These are phyloP conservation scores for Aspergillus sp. DNA, from an alignment of 2,329 filamentous ascomycete species.

Conservation along the genomic window DNA sequence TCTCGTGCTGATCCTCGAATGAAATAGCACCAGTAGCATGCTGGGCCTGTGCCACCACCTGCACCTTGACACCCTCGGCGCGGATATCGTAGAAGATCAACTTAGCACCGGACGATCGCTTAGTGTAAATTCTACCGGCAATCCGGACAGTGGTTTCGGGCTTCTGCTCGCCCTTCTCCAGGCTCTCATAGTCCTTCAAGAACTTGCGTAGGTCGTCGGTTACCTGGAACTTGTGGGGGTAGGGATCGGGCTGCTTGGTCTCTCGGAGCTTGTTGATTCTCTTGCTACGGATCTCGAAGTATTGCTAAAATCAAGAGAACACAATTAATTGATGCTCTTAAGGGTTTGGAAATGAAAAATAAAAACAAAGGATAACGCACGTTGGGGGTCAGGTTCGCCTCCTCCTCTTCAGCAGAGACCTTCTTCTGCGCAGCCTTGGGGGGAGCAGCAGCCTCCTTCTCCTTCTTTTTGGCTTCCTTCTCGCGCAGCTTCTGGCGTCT, in stretches of 20 bases:
- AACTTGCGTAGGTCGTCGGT: constrained; percentile 82
- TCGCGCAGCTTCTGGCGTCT: constrained; percentile 90
- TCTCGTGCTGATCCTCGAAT: constrained; percentile 87
- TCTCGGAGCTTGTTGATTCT: constrained; percentile 74
- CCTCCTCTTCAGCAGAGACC: constrained; percentile 62
- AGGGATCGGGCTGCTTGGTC: constrained; percentile 74
- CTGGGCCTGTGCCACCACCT: constrained; percentile 89
- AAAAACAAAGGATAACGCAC: constrained; percentile 45
- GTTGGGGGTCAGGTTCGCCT: constrained; percentile 72
- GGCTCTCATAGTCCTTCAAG: constrained; percentile 67
- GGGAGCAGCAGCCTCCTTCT: constrained; percentile 71
- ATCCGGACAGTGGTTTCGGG: constrained; percentile 74
- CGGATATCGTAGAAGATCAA: constrained; percentile 89
- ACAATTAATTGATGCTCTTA: constrained; percentile 11
- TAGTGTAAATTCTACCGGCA: constrained; percentile 85
- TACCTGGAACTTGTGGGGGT: constrained; percentile 91
- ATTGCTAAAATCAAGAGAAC: constrained; percentile 59
- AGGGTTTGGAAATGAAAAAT: not conserved
- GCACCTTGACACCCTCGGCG: constrained; percentile 72
- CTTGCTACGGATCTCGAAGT: constrained; percentile 93
- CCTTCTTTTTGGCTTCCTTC: constrained; percentile 82
- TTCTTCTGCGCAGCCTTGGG: constrained; percentile 59
- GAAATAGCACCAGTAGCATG: constrained; percentile 66
- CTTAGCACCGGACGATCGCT: constrained; percentile 78
- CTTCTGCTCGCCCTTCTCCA: constrained; percentile 84